Evolutionary conservation across 345 rosid genomes (phyloP), one percentile per base, ranked within the genome.

Genomic region (Brassica incana): DNA sequence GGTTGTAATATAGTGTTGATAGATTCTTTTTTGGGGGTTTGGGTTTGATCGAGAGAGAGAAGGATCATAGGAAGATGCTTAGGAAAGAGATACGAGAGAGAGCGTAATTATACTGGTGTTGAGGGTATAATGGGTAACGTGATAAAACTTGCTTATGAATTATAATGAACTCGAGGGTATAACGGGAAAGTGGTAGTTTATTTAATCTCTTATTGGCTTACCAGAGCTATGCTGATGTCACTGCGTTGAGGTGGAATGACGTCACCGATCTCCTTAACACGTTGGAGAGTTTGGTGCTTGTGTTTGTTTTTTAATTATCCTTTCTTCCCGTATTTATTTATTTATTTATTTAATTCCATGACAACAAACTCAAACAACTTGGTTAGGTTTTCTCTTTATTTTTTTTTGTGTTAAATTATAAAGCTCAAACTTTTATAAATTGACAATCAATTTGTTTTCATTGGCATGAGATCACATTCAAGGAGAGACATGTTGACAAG

Each of bases 191-290:
- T 50, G 36, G 11, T 14, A 8, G 5, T 18, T 27, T 10, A 6
- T 50, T 45, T 62, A 58, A 52, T 32, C 65, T 9, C 43, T 8
- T 6, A 80, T 69, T 52, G 79, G 79, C 72, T 75, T 52, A 69
- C 62, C 52, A 54, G 58, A 69, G 65, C 66, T 30, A 18, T 18
- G 62, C 48, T 64, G 71, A 80, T 58, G 83, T 80, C 83, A 80
- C n/a, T 3, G 3, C 0, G 0, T 0, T 61, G 82, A 73, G 15
- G 45, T 73, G 64, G 6, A 1, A 63, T 69, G 62, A 56, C 76
- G 40, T 54, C 71, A 69, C 18, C 71, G 60, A 63, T 8, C 75
- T 52, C 66, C 40, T 27, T 74, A 18, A 48, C 79, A 75, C 75
- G 79, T 75, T 56, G 63, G 10, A 14, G 38, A 60, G 16, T 59